A percentile compares a stretch with the other conserved stretches of the same genome.
phyloP scores from a whole-genome alignment of 345 rosid species.

The Pugionium cornutum region DNA sequence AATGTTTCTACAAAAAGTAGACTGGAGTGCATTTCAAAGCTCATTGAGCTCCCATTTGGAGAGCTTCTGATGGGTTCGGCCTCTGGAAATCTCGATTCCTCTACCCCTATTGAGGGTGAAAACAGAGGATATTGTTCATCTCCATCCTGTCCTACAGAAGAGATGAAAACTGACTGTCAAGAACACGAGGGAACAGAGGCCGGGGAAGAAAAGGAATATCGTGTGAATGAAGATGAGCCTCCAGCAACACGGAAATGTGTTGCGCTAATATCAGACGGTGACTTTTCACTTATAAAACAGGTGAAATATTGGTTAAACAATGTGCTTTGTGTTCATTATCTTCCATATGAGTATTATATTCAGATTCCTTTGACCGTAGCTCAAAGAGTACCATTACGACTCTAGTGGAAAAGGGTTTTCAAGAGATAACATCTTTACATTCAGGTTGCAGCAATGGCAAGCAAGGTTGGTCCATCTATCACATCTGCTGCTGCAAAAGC shows the following conservation, averaged over 20 bases:
- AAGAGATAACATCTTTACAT: conserved; percentile 11
- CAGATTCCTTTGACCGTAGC: conserved; percentile 1
- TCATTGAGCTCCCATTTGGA: conserved; percentile 90
- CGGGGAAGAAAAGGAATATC: conserved; percentile 48
- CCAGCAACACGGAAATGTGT: conserved; percentile 54
- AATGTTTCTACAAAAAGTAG: conserved; percentile 71
- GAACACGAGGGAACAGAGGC: conserved; percentile 37
- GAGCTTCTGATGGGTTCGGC: conserved; percentile 57
- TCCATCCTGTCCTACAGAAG: conserved; percentile 43
- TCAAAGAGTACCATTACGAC: background rate
- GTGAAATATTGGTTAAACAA: conserved; percentile 36
- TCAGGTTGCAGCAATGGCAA: conserved; percentile 68
- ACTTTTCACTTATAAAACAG: conserved; percentile 77
- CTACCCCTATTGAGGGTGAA: conserved; percentile 31
- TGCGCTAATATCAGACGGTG: conserved; percentile 47
- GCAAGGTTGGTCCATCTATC: conserved; percentile 61
- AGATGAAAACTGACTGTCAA: conserved; percentile 41
- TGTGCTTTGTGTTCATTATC: conserved; percentile 16
- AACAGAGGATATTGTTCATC: conserved; percentile 37
- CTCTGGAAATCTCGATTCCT: conserved; percentile 41
- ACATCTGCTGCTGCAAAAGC: conserved; percentile 81
- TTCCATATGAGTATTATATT: background rate
- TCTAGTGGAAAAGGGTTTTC: background rate
- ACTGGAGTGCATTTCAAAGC: conserved; percentile 77
- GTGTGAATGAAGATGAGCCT: conserved; percentile 51